Evolutionary conservation across 2,329 filamentous ascomycete genomes (phyloP).

Genomic region (Diplocarpon rosae): DNA sequence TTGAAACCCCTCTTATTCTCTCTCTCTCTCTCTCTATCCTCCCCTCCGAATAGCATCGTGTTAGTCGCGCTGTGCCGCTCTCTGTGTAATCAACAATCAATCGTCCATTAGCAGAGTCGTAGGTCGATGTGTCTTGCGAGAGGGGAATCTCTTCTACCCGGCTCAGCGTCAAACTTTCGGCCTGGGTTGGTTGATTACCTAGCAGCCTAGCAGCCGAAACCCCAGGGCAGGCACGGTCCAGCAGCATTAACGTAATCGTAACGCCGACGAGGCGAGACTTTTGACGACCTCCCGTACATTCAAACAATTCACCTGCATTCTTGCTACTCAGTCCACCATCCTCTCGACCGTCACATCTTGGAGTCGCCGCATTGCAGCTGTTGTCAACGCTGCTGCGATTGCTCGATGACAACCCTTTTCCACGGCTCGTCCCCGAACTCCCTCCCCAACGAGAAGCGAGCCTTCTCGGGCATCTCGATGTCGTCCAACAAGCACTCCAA

Average conservation of each 20-base stretch:
- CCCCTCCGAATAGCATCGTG: background rate
- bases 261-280: conserved; percentile 1
- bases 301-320: too few relatives aligned
- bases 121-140: background rate
- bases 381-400: conserved; percentile 19
- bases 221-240: conserved; percentile 2
- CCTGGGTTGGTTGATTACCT: conserved; percentile 3
- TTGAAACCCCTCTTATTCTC: background rate
- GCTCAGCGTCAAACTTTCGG: background rate
- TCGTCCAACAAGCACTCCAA: conserved; percentile 40
- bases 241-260: background rate
- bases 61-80: background rate
- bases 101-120: background rate
- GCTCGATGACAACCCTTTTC: conserved; percentile 25
- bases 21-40: background rate
- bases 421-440: conserved; percentile 21
- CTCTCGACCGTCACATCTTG: background rate
- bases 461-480: conserved; percentile 26
- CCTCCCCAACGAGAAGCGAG: conserved; percentile 25
- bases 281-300: too few relatives aligned
- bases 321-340: too few relatives aligned
- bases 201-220: background rate
- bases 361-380: conserved; percentile 19
- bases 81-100: background rate
- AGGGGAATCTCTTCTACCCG: too few relatives aligned